Percentiles rank a stretch among this genome's conserved stretches.
Evolutionary conservation across 345 rosid genomes (phyloP).

Genomic region (Linum lewisii): DNA sequence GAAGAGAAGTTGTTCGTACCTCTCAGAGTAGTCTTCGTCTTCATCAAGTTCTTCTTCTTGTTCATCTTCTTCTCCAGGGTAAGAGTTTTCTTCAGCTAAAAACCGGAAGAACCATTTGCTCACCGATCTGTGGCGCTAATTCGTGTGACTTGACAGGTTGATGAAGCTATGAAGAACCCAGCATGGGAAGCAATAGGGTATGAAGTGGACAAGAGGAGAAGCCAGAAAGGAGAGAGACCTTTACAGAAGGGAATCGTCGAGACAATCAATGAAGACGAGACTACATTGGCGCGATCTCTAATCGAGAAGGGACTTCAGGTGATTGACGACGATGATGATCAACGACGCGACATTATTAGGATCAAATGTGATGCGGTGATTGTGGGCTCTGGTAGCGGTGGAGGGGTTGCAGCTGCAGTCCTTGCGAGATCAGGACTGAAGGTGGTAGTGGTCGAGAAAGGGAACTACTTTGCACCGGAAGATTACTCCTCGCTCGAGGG

Average conservation of each 20-base stretch:
- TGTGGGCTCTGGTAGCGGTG: conserved; percentile 61
- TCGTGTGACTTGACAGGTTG: conserved; percentile 22
- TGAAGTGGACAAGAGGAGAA: conserved; percentile 24
- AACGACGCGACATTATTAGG: conserved; percentile 22
- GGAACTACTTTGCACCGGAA: conserved; percentile 44
- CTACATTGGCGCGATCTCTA: conserved; percentile 29
- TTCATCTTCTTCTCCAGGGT: conserved; percentile 52
- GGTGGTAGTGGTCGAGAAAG: conserved; percentile 58
- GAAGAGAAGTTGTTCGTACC: conserved; percentile 23
- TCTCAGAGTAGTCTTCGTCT: conserved; percentile 39
- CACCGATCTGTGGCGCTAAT: background rate
- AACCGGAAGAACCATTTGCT: no score
- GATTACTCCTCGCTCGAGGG: conserved; percentile 55
- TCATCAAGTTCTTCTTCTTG: conserved; percentile 42
- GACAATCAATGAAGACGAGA: conserved; percentile 18
- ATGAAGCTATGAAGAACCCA: conserved; percentile 36
- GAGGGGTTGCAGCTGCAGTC: conserved; percentile 65
- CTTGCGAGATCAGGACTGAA: conserved; percentile 54
- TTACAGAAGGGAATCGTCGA: conserved; percentile 15
- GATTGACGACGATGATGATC: conserved; percentile 25
- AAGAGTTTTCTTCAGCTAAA: no score
- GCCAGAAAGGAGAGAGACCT: conserved; percentile 12
- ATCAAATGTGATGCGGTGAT: conserved; percentile 56
- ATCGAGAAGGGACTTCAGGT: conserved; percentile 41
- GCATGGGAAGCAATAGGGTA: conserved; percentile 70